Evolutionary conservation across 78 protist species (phyloP), one percentile per base, ranked within the genome.

Genomic region (Carpediemonas membranifera): DNA sequence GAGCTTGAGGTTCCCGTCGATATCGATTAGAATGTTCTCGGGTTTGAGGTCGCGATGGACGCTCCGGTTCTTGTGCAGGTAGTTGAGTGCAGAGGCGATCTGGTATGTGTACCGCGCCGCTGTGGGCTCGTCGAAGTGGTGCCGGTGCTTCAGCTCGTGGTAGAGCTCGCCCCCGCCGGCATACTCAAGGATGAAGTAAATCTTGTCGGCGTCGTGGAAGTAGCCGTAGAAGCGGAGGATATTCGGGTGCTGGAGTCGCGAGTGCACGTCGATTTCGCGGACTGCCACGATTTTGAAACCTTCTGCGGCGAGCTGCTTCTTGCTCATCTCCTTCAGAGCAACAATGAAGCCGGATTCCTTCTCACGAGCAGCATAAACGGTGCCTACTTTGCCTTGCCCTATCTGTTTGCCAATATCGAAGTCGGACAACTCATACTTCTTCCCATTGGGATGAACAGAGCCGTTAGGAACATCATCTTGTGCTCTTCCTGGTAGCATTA

Each of bases 91-190:
- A 0, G 92, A 83, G 30, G 93, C 74, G 78, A 95, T 89, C 63
- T 95, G 99, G 71, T 95, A 98, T 71, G 93, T 93, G 61, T 89
- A 80, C 39, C 68, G 19, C 19, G 97, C 67, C 34, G 95, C 93
- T 30, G 80, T 88, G 9, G 56, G 80, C 36, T 94, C 95, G 3
- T 78, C 37, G 1, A 89, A 82, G 3, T 96, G 98, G 31, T 88
- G 73, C 57, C 82, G 71, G 27, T 90, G 93, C n/a, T n/a, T n/a
- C n/a, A 96, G 94, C 75, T 90, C 91, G n/a, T 94, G 96, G 65
- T 90, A 96, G 16, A 96, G 78, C 52, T 96, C 99, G 0, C 98
- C 98, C 25, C 97, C 94, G 2, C 89, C 43, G 0, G 87, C 96
- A 34, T 80, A 91, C 34, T 81, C 83, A 75, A 77, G 65, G 27